Base-by-base conservation (phyloP, 441 rosid species). In the Mallotus japonicus region DNA sequence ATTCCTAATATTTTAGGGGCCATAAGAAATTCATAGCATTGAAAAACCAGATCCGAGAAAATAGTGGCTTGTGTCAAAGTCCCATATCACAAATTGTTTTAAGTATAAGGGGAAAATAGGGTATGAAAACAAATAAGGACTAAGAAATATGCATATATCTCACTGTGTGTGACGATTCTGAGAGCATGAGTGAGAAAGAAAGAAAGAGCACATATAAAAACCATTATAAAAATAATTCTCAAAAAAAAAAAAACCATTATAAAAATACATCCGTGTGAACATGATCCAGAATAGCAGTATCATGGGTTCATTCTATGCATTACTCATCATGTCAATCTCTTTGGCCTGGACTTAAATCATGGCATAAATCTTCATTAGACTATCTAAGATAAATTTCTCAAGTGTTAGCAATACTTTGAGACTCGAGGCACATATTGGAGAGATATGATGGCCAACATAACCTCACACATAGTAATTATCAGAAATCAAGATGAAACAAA, bases 1-100 rank as follows among this genome's bases (percentile, higher is more conserved):
- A 20, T 22, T 60, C 51, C n/a, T 20, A 28, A 22, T 17, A 32
- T 34, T 67, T 17, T 60, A 47, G 59, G 17, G 58, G 14, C 58
- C 58, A 50, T 16, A 50, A 28, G 13, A 73, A 73, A 54, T n/a
- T 44, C 57, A 46, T 50, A 49, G 37, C 76, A 3, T 50, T 49
- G 34, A 13, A 58, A 19, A 17, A 42, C 65, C 22, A 15, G 16
- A 40, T 62, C 32, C 46, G 28, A 62, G 59, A 46, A 72, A 62
- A 62, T 9, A 32, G 1, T 12, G 4, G 15, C 8, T 19, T 12
- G 10, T 12, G 62, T 72, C 3, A 14, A 53, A 50, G n/a, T 22
- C 50, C 53, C 61, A 22, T 34, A 14, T 54, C 44, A 63, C 6
- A 63, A 44, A 55, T 28, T 28, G 32, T 28, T 28, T 28, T 28